phyloP scores from a whole-genome alignment of 192 early-diverging fungal species.

The Borealophlyctis nickersoniae region DNA sequence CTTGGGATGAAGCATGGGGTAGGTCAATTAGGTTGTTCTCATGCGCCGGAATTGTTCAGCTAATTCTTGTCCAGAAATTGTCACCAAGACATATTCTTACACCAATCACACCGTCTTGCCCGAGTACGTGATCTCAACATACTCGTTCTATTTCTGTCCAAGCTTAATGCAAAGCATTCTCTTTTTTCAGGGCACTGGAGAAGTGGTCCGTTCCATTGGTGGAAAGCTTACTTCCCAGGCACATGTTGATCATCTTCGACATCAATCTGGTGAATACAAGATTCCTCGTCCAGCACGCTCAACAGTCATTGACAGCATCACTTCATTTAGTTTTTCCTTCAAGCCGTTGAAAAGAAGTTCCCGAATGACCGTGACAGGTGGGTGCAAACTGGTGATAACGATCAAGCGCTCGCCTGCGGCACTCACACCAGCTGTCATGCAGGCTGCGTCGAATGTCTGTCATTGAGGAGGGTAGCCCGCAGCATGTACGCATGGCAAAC shows the following conservation, averaged over 20 bases:
- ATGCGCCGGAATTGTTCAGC: too few species aligned
- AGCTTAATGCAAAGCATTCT: conserved; percentile 9
- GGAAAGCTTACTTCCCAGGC: conserved; percentile 87
- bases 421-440: too few species aligned
- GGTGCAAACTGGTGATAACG: too few species aligned
- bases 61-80: conserved; percentile 40
- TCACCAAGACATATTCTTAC: conserved; percentile 87
- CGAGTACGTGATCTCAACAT: conserved; percentile 48
- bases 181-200: conserved; percentile 71
- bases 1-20: conserved; percentile 96
- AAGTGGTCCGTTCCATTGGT: conserved; percentile 96
- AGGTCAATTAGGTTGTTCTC: conserved; percentile 20
- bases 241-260: conserved; percentile 99
- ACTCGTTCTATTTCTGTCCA: background rate
- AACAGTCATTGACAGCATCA: background rate
- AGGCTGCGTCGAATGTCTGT: conserved; percentile 25
- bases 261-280: conserved; percentile 69
- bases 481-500: conserved; percentile 97
- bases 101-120: conserved; percentile 99
- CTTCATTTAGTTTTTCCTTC: conserved; percentile 74
- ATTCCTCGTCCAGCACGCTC: background rate
- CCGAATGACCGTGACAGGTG: conserved; percentile 75
- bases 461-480: conserved; percentile 89
- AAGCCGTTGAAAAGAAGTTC: conserved; percentile 82
- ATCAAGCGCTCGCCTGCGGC: too few species aligned